Base-by-base conservation (phyloP, 495 filamentous ascomycete species). In the Aspergillus kassunensis region DNA sequence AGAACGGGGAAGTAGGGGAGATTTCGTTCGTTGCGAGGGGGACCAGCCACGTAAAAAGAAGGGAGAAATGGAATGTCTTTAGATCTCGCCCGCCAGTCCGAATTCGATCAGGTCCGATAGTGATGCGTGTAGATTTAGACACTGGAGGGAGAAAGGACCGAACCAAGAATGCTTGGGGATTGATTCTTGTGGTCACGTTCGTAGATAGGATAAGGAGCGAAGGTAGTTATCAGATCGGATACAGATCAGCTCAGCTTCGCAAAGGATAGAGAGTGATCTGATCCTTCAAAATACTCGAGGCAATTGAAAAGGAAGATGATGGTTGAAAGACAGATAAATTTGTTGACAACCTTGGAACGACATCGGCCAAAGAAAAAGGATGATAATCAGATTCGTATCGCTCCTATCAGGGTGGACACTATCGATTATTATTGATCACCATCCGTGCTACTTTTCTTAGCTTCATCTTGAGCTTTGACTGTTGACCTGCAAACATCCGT, bases 11-110 rank as follows among this genome's bases (percentile, higher is more conserved):
- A 18, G 47, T 37, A 49, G 18, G 49, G 45, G 49, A 37, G 39
- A 44, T 25, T 27, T 50, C 29, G 33, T 29, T 37, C 31, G 54
- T 45, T 55, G 49, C 39, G 44, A 53, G 46, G 49, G 52, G 50
- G 53, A 56, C 59, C 59, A 62, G 59, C 59, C 59, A 62, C 59
- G 59, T 54, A 44, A 55, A 56, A 62, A 44, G 57, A 56, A 51
- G 47, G 46, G 54, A 35, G 44, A 50, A 21, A 29, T 46, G 59
- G 59, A 59, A 59, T 56, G 53, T 47, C 46, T 52, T 30, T 24
- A 49, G 34, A 31, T 35, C 15, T 53, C 20, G 46, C 44, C 39
- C 50, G 40, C 45, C 35, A 45, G 56, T 54, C 27, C 16, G 47
- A 49, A 56, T 53, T 29, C 37, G 43, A 49, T 19, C 53, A 44